Percentiles rank a stretch among this genome's conserved stretches.
phyloP scores from a whole-genome alignment of 2,329 filamentous ascomycete species.

The Pyrenochaeta sp. region DNA sequence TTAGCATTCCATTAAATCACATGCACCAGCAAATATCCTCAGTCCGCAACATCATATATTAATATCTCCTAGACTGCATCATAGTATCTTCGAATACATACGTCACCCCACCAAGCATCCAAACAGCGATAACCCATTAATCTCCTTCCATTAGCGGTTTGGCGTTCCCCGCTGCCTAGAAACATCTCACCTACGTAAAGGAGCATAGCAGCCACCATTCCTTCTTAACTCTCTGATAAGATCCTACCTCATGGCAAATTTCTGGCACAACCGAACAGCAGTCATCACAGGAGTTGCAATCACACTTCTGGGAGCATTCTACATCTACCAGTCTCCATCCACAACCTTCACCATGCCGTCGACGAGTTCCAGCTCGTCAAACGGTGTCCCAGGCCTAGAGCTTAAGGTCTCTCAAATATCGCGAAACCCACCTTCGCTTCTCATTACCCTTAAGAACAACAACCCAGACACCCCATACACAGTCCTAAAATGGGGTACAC shows the following conservation, averaged over 20 bases:
- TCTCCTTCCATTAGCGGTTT: constrained; percentile 25
- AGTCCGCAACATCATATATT: background rate
- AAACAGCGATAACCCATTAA: background rate
- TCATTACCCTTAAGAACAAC: constrained; percentile 49
- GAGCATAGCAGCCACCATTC: background rate
- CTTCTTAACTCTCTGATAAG: background rate
- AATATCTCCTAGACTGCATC: background rate
- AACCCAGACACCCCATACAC: constrained; percentile 45
- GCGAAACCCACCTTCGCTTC: constrained; percentile 40
- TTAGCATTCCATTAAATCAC: background rate
- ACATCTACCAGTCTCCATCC: constrained; percentile 32
- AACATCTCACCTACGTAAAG: constrained; percentile 5
- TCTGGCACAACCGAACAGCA: constrained; percentile 39
- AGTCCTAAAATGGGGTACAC: constrained; percentile 52
- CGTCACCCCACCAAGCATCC: background rate
- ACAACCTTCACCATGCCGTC: constrained; percentile 35
- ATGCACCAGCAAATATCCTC: too few relatives aligned
- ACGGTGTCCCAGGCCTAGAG: constrained; percentile 36
- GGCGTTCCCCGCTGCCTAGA: constrained; percentile 23
- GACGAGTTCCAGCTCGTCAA: constrained; percentile 7
- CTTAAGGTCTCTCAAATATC: constrained; percentile 41
- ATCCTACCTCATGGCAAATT: constrained; percentile 18
- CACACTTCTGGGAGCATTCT: constrained; percentile 39
- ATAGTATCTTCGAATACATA: background rate
- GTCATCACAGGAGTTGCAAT: constrained; percentile 35